Conservation (phyloP, 257 asterid genomes). For the Fraxinus quadrangulata region DNA sequence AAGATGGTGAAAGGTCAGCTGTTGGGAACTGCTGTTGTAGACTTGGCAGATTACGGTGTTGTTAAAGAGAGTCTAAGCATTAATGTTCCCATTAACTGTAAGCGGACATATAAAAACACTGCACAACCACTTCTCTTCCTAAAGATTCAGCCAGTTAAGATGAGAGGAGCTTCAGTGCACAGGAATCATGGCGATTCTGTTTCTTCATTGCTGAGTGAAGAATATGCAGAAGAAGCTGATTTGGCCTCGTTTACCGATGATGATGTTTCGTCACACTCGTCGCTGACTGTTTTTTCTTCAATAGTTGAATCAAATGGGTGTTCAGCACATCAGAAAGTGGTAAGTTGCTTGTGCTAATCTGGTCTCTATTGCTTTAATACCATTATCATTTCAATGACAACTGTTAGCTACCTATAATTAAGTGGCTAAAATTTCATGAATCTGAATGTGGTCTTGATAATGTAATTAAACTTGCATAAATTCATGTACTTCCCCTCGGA, state of each 20-base stretch:
- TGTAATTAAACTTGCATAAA: background rate
- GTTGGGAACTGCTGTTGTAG: slow-evolving; percentile 72
- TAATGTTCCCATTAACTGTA: slow-evolving; percentile 62
- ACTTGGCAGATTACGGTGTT: slow-evolving; percentile 70
- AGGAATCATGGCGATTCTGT: slow-evolving; percentile 48
- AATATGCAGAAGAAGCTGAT: slow-evolving; percentile 79
- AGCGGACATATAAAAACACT: slow-evolving; percentile 70
- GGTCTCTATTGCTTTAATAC: background rate
- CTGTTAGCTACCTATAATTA: background rate
- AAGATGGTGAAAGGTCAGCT: slow-evolving; percentile 65
- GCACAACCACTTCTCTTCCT: slow-evolving; percentile 65
- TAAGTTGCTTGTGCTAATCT: slow-evolving; percentile 21
- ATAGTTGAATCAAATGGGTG: slow-evolving; percentile 59
- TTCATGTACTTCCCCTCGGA: background rate
- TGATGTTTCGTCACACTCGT: slow-evolving; percentile 76
- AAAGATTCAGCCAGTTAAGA: slow-evolving; percentile 52
- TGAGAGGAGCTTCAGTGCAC: slow-evolving; percentile 56
- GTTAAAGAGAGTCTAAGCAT: slow-evolving; percentile 47
- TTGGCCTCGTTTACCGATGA: slow-evolving; percentile 63
- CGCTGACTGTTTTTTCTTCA: slow-evolving; percentile 56
- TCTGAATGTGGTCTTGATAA: background rate
- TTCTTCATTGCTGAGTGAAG: slow-evolving; percentile 69
- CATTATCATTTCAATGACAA: background rate
- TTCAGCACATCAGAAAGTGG: slow-evolving; percentile 64
- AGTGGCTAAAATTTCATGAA: background rate